Conservation (phyloP, 1,139 yeast species). For the Blastobotrys buckinghamii region DNA sequence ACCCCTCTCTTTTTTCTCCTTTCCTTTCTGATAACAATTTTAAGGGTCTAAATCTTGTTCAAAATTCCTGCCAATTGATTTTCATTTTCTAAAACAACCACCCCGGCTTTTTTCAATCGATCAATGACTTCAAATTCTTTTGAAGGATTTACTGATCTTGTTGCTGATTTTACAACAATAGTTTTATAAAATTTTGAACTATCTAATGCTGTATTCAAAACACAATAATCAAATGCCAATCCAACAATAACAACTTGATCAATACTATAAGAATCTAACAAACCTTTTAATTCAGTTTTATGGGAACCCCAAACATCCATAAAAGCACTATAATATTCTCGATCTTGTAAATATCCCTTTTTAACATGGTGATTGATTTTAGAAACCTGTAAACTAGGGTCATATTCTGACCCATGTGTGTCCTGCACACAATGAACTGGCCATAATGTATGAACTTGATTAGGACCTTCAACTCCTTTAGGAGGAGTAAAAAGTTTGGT, state of each 20-base stretch:
- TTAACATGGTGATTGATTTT: constrained; percentile 39
- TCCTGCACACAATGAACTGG: constrained; percentile 86
- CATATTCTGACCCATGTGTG: constrained; percentile 60
- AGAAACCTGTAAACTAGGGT: constrained; percentile 38
- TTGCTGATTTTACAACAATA: constrained; percentile 48
- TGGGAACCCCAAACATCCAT: constrained; percentile 70
- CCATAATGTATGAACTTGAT: constrained; percentile 55
- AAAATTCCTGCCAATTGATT: not conserved
- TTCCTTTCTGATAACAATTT: not conserved
- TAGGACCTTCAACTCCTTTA: constrained; percentile 25
- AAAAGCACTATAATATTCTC: constrained; percentile 91
- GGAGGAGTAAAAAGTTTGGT: constrained; percentile 47
- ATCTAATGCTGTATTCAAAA: constrained; percentile 67
- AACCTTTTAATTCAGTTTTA: constrained; percentile 55
- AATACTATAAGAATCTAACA: constrained; percentile 43
- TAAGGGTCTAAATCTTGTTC: not conserved
- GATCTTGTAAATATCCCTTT: constrained; percentile 64
- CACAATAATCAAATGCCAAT: constrained; percentile 82
- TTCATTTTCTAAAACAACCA: not conserved
- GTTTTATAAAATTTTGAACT: constrained; percentile 62
- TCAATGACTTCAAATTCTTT: not conserved
- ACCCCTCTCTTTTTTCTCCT: too few relatives aligned
- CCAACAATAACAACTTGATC: constrained; percentile 71
- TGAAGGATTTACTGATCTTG: constrained; percentile 3
- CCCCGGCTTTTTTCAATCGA: constrained; percentile 2